Conservation (phyloP, 345 rosid genomes). For the Fremontodendron californicum region DNA sequence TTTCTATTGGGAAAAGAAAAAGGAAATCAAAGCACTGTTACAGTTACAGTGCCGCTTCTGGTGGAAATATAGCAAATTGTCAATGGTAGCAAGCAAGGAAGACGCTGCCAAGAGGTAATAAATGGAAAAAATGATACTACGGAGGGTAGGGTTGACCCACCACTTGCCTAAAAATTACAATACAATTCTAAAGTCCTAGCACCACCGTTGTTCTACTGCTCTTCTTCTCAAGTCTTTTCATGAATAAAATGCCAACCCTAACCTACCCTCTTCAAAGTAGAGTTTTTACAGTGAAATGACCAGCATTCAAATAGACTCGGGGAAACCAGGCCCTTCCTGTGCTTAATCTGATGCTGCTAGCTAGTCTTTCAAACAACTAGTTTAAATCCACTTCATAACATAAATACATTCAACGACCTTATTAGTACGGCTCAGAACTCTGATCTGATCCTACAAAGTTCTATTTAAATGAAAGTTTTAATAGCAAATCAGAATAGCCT, state of each 20-base stretch:
- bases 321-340: not conserved
- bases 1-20: not conserved
- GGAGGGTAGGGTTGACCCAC: not conserved
- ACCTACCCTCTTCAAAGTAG: not conserved
- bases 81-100: not conserved
- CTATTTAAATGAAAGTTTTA: not conserved
- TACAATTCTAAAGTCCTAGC: not conserved
- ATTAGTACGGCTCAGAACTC: conserved; percentile 8
- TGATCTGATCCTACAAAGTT: not conserved
- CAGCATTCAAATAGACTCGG: not conserved
- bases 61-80: not conserved
- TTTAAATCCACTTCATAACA: not conserved
- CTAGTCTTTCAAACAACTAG: not conserved
- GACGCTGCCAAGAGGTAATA: not conserved
- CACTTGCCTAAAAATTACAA: not conserved
- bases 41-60: not conserved
- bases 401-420: conserved; percentile 11
- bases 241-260: not conserved
- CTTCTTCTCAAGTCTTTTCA: not conserved
- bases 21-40: not conserved
- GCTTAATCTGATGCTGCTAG: not conserved
- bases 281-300: not conserved
- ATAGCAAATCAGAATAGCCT: conserved; percentile 12
- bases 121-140: not conserved
- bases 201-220: too few relatives aligned